A percentile compares a stretch with the other conserved stretches of the same genome.
Conservation (phyloP, 1,284 basidiomycete species). For the Sphaerobolus stellatus region DNA sequence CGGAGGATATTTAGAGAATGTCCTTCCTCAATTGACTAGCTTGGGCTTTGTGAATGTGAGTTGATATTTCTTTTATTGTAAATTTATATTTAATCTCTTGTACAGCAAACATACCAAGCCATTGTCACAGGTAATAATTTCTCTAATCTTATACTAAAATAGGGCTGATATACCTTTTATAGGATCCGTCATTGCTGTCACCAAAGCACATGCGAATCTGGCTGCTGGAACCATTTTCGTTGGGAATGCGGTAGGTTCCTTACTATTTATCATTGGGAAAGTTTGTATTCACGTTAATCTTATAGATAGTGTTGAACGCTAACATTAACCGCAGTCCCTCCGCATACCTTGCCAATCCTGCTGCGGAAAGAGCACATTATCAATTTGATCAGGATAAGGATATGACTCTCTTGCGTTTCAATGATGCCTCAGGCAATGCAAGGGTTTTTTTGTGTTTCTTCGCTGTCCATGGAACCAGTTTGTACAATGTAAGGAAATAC, state of each 20-base stretch:
- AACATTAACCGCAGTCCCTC: conserved; percentile 75
- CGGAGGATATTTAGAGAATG: conserved; percentile 74
- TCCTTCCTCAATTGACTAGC: conserved; percentile 75
- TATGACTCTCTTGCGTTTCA: conserved; percentile 63
- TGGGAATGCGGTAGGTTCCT: conserved; percentile 51
- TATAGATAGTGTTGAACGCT: conserved; percentile 53
- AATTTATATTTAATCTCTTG: not conserved
- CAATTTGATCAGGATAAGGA: conserved; percentile 72
- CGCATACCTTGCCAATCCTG: conserved; percentile 72
- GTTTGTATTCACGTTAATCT: not conserved
- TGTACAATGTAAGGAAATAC: conserved; percentile 72
- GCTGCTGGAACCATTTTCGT: conserved; percentile 57
- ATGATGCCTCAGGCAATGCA: conserved; percentile 53
- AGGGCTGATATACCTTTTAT: conserved; percentile 38
- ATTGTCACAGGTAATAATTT: conserved; percentile 26
- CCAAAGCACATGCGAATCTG: conserved; percentile 64
- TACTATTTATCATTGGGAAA: not conserved
- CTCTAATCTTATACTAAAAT: too few species aligned
- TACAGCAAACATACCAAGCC: conserved; percentile 30
- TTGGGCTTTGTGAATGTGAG: conserved; percentile 63
- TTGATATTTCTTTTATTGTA: not conserved
- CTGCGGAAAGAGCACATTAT: conserved; percentile 62
- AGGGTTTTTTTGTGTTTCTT: conserved; percentile 75
- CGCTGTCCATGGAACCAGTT: conserved; percentile 77
- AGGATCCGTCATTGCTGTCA: conserved; percentile 68